A percentile compares a stretch with the other conserved stretches of the same genome.
These are phyloP conservation scores for Chloranthus sessilifolius DNA, from an alignment of 164 flowering plant species.

Conservation along the genomic window DNA sequence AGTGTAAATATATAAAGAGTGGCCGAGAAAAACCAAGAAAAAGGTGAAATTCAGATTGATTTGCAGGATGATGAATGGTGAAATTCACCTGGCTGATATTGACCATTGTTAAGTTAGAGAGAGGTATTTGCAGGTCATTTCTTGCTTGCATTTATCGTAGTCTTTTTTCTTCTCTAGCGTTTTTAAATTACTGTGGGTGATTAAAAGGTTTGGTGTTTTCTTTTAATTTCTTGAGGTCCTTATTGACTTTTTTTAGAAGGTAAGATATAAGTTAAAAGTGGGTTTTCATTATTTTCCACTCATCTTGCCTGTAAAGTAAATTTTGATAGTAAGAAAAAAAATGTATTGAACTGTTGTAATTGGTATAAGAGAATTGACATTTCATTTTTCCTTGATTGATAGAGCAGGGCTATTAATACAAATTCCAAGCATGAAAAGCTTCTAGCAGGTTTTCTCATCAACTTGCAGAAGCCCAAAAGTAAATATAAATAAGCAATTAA, in stretches of 20 bases:
- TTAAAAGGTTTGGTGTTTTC: slow-evolving; percentile 9
- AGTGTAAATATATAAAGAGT: slow-evolving; percentile 31
- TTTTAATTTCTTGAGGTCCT: slow-evolving; percentile 14
- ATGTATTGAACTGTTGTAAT: slow-evolving; percentile 36
- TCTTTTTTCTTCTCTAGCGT: background rate
- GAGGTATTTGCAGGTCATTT: slow-evolving; percentile 35
- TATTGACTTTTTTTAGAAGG: slow-evolving; percentile 32
- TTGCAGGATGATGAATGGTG: slow-evolving; percentile 24
- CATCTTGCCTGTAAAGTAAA: slow-evolving; percentile 53
- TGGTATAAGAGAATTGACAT: too few species aligned
- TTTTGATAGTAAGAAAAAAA: slow-evolving; percentile 42
- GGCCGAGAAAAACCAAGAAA: slow-evolving; percentile 10
- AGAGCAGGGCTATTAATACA: too few species aligned
- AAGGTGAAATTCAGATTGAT: slow-evolving; percentile 16
- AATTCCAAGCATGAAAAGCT: too few species aligned
- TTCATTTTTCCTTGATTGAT: background rate
- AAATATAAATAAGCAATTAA: too few species aligned
- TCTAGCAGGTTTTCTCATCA: too few species aligned
- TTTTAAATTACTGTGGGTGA: slow-evolving; percentile 5
- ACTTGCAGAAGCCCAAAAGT: too few species aligned
- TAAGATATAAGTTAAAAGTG: slow-evolving; percentile 34
- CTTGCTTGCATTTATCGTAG: slow-evolving; percentile 15
- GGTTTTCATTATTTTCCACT: slow-evolving; percentile 23
- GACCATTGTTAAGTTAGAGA: slow-evolving; percentile 26
- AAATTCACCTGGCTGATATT: slow-evolving; percentile 29